These are phyloP conservation scores for Exutisphaerella laricina DNA, from an alignment of 2,329 filamentous ascomycete genomes.

Conservation along the genomic window DNA sequence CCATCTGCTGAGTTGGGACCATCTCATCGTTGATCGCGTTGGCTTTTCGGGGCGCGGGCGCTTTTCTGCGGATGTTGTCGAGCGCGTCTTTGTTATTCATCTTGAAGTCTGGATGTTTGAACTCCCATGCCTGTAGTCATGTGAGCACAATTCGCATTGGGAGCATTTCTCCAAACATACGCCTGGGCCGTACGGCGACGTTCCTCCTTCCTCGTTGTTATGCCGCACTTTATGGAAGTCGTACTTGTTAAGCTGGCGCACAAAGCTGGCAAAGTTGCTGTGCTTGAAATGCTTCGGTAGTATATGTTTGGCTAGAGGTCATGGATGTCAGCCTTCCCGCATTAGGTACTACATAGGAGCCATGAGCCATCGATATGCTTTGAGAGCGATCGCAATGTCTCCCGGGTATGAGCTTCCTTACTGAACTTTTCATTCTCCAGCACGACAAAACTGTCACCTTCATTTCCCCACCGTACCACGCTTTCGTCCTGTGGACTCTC, in stretches of 20 bases:
- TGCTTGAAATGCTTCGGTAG: conserved; percentile 97
- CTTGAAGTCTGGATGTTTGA: conserved; percentile 94
- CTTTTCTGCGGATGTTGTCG: conserved; percentile 94
- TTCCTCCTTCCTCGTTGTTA: conserved; percentile 78
- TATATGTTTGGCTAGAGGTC: conserved; percentile 90
- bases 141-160: conserved; percentile 29
- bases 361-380: too few species aligned
- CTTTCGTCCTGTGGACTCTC: conserved; percentile 89
- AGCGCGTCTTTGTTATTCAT: conserved; percentile 93
- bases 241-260: conserved; percentile 61
- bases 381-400: too few species aligned
- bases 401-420: too few species aligned
- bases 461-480: conserved; percentile 92
- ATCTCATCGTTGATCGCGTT: conserved; percentile 62
- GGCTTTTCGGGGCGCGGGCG: conserved; percentile 78
- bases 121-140: conserved; percentile 72
- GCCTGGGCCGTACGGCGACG: conserved; percentile 74
- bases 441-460: conserved; percentile 93
- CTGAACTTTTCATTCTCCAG: conserved; percentile 99
- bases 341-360: too few species aligned
- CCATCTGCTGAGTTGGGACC: conserved; percentile 78
- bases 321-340: too few species aligned
- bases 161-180: conserved; percentile 43
- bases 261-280: conserved; percentile 73
- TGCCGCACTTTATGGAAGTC: conserved; percentile 93